A percentile compares a stretch with the other conserved stretches of the same genome.
These are phyloP conservation scores for Leptographium radiaticola DNA, from an alignment of 2,329 filamentous ascomycete genomes.

Conservation along the genomic window DNA sequence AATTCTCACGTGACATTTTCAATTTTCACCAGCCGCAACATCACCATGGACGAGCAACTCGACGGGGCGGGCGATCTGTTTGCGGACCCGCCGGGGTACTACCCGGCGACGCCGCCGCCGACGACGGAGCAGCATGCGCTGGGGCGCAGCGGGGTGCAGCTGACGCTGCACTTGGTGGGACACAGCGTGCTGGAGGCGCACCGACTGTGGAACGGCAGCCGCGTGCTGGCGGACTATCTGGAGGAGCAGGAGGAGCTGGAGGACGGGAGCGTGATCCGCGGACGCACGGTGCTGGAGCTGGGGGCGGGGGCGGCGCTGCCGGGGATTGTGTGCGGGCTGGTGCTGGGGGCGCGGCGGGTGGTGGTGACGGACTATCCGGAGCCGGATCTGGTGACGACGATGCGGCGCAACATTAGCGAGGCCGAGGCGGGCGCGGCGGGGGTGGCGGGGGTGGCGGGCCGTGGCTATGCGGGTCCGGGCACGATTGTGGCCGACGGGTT, in stretches of 20 bases:
- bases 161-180: slow-evolving; percentile 53
- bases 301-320: slow-evolving; percentile 81
- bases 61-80: slow-evolving; percentile 33
- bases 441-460: neutral
- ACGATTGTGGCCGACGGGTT: slow-evolving; percentile 51
- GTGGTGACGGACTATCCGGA: slow-evolving; percentile 89
- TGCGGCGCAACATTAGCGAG: slow-evolving; percentile 60
- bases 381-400: slow-evolving; percentile 65
- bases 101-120: slow-evolving; percentile 61
- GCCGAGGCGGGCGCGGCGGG: slow-evolving; percentile 18
- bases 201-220: slow-evolving; percentile 80
- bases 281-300: slow-evolving; percentile 69
- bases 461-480: neutral
- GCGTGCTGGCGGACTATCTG: slow-evolving; percentile 64
- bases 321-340: slow-evolving; percentile 59
- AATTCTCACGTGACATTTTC: neutral
- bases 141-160: slow-evolving; percentile 34
- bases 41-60: neutral
- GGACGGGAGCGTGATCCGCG: slow-evolving; percentile 34
- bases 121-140: slow-evolving; percentile 63
- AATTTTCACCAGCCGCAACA: neutral
- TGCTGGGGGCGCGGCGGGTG: slow-evolving; percentile 53
- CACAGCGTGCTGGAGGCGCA: slow-evolving; percentile 83
- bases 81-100: slow-evolving; percentile 69
- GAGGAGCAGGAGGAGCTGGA: slow-evolving; percentile 32